Percentiles rank a stretch among this genome's conserved stretches.
Evolutionary conservation across 2,329 filamentous ascomycete species (phyloP).

Genomic region (Davidsoniella australis): DNA sequence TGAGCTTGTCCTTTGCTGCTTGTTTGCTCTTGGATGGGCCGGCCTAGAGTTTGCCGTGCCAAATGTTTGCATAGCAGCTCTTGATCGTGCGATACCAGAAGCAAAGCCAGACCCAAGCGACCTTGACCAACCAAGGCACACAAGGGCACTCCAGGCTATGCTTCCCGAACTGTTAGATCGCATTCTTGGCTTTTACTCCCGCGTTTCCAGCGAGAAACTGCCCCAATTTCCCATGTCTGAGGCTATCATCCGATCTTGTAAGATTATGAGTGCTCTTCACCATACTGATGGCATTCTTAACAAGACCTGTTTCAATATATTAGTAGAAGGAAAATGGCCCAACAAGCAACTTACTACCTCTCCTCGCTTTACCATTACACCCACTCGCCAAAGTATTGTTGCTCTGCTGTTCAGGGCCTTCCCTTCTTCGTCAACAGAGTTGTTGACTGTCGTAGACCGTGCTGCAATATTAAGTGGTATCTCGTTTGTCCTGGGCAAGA

Average conservation of each 20-base stretch:
- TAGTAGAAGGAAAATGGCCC: conserved; percentile 44
- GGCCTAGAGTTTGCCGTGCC: conserved; percentile 70
- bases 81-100: conserved; percentile 28
- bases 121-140: conserved; percentile 31
- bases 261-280: conserved; percentile 50
- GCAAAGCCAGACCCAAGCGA: conserved; percentile 21
- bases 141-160: conserved; percentile 37
- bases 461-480: conserved; percentile 72
- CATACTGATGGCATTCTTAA: conserved; percentile 46
- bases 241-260: conserved; percentile 55
- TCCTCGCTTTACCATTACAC: conserved; percentile 37
- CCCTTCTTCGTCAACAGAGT: conserved; percentile 47
- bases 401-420: conserved; percentile 52
- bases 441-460: conserved; percentile 57
- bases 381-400: conserved; percentile 45
- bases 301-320: conserved; percentile 41
- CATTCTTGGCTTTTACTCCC: conserved; percentile 56
- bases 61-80: conserved; percentile 33
- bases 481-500: conserved; percentile 60
- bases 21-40: conserved; percentile 71
- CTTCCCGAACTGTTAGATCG: conserved; percentile 61
- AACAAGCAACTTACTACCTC: conserved; percentile 32
- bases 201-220: conserved; percentile 52
- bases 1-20: conserved; percentile 67
- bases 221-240: conserved; percentile 58